Percentiles rank a stretch among this genome's conserved stretches.
Conservation (phyloP, 495 filamentous ascomycete genomes). For the Daldinia grandis region DNA sequence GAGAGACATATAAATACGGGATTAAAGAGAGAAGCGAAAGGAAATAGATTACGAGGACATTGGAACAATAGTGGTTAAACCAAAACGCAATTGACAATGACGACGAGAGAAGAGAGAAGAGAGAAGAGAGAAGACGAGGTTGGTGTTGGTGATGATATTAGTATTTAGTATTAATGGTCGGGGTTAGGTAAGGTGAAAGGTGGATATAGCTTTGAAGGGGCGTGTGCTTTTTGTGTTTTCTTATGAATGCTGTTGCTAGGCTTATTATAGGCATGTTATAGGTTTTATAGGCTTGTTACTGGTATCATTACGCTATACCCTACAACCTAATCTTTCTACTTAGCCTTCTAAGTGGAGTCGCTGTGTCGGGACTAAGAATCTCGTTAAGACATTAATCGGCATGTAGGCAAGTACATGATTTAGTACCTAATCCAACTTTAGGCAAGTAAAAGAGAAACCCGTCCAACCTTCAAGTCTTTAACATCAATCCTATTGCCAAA, state of each 20-base stretch:
- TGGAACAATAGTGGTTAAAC: slow-evolving; percentile 27
- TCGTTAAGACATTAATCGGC: slow-evolving; percentile 1
- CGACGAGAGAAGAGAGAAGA: slow-evolving; percentile 9
- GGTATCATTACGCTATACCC: neutral
- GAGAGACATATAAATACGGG: slow-evolving; percentile 45
- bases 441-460: neutral
- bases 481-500: neutral
- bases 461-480: neutral
- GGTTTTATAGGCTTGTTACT: neutral
- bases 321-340: neutral
- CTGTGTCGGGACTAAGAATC: neutral
- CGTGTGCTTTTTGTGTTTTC: slow-evolving; percentile 2
- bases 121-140: slow-evolving; percentile 6
- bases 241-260: neutral
- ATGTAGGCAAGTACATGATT: neutral
- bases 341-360: neutral
- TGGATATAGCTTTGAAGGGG: slow-evolving; percentile 6
- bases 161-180: slow-evolving; percentile 10
- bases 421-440: neutral
- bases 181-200: slow-evolving; percentile 24
- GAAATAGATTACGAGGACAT: slow-evolving; percentile 29
- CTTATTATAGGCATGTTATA: neutral
- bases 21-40: slow-evolving; percentile 37
- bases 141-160: slow-evolving; percentile 28
- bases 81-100: slow-evolving; percentile 31